Conservation (phyloP, 2,329 filamentous ascomycete genomes). For the Chrysosporium keratinophilum region DNA sequence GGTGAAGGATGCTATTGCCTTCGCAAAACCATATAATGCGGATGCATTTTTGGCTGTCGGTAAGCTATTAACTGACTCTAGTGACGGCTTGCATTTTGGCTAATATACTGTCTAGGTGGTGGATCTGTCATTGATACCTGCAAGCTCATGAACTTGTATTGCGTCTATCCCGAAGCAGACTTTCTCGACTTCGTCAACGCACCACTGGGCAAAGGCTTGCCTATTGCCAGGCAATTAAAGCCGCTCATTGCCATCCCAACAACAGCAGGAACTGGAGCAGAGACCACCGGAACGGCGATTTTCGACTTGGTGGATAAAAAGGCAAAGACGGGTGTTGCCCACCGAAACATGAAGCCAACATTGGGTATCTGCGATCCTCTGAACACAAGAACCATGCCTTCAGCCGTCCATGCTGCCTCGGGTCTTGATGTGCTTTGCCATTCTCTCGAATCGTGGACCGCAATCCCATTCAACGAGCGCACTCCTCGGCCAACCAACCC, state of each 20-base stretch:
- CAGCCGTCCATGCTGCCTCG: constrained; percentile 81
- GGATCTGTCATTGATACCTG: constrained; percentile 97
- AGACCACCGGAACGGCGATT: constrained; percentile 96
- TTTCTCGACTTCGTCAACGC: constrained; percentile 98
- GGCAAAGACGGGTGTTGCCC: constrained; percentile 91
- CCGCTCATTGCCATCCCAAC: constrained; percentile 77
- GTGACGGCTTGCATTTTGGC: not conserved
- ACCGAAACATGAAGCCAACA: constrained; percentile 89
- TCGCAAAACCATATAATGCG: constrained; percentile 66
- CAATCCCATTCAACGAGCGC: constrained; percentile 85
- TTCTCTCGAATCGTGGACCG: constrained; percentile 91
- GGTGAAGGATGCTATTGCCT: constrained; percentile 79
- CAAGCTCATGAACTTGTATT: constrained; percentile 97
- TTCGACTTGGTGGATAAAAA: constrained; percentile 85
- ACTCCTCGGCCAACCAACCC: constrained; percentile 77
- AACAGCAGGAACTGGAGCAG: constrained; percentile 76
- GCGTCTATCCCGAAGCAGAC: constrained; percentile 77
- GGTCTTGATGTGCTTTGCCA: constrained; percentile 94
- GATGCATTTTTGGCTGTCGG: constrained; percentile 92
- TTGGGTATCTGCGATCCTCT: constrained; percentile 77
- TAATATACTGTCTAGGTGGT: constrained; percentile 38
- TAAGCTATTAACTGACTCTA: constrained; percentile 17
- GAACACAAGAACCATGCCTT: constrained; percentile 93
- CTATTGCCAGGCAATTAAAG: constrained; percentile 59
- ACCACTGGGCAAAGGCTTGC: constrained; percentile 72